Evolutionary conservation across 2,329 filamentous ascomycete species (phyloP).

Genomic region (Dichotomopilus funicola): DNA sequence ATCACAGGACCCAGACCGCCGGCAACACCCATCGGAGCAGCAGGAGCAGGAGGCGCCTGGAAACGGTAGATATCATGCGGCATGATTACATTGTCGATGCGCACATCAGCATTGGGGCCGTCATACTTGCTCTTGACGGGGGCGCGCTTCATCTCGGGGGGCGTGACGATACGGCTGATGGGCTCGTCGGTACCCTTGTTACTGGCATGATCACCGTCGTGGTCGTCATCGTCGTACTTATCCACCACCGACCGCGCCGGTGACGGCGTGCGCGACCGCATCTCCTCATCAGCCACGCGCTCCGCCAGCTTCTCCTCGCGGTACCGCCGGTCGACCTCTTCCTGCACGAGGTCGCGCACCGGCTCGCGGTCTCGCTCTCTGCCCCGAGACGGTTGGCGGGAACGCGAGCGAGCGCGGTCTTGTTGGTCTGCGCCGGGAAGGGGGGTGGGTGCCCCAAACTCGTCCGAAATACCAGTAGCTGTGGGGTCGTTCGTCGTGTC

Average conservation of each 20-base stretch:
- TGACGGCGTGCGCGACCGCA: constrained; percentile 46
- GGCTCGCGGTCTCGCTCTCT: constrained; percentile 24
- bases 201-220: constrained; percentile 12
- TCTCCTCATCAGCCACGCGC: constrained; percentile 47
- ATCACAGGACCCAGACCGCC: constrained; percentile 22
- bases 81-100: constrained; percentile 52
- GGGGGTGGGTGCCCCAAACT: constrained; percentile 39
- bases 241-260: constrained; percentile 49
- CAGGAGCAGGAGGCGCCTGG: constrained; percentile 24
- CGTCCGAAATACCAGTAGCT: constrained; percentile 40
- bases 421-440: constrained; percentile 38
- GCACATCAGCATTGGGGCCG: constrained; percentile 57
- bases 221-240: constrained; percentile 42
- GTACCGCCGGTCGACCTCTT: constrained; percentile 52
- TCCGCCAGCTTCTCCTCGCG: constrained; percentile 49
- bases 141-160: constrained; percentile 44
- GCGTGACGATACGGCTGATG: constrained; percentile 46
- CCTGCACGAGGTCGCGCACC: constrained; percentile 37
- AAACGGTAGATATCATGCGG: constrained; percentile 43
- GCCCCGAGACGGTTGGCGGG: constrained; percentile 26
- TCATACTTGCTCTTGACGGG: constrained; percentile 46
- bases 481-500: constrained; percentile 32
- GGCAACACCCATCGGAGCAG: not conserved
- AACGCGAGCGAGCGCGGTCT: constrained; percentile 28
- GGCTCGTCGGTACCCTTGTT: constrained; percentile 35